Percentiles rank a stretch among this genome's conserved stretches.
Conservation (phyloP, 257 asterid genomes). For the Striga asiatica region DNA sequence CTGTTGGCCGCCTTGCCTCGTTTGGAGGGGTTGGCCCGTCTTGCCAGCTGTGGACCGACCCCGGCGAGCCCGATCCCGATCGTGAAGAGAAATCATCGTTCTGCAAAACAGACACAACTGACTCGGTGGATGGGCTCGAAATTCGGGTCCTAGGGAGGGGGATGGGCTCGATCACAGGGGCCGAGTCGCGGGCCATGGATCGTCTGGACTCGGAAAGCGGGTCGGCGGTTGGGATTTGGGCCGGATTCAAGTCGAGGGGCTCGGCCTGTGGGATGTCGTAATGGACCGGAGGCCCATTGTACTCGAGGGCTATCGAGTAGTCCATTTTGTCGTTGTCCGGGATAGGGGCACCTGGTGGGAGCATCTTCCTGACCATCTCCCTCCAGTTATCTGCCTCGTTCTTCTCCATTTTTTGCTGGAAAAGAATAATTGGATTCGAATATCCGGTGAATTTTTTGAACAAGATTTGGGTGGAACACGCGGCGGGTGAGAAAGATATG, state of each 20-base stretch:
- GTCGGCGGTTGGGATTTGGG: conserved; percentile 56
- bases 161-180: conserved; percentile 61
- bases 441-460: too few relatives aligned
- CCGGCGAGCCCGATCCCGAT: conserved; percentile 56
- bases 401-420: conserved; percentile 33
- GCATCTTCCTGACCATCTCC: conserved; percentile 75
- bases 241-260: conserved; percentile 49
- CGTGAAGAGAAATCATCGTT: conserved; percentile 53
- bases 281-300: conserved; percentile 59
- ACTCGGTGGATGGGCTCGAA: conserved; percentile 53
- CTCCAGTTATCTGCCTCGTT: conserved; percentile 56
- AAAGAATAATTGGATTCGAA: conserved; percentile 3
- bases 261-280: conserved; percentile 62
- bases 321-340: conserved; percentile 69
- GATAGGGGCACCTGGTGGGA: conserved; percentile 84
- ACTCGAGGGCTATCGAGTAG: conserved; percentile 82
- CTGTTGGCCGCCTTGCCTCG: conserved; percentile 55
- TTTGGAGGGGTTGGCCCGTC: conserved; percentile 21
- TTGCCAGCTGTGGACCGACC: conserved; percentile 30
- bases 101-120: conserved; percentile 69
- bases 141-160: conserved; percentile 56
- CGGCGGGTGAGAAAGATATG: too few relatives aligned
- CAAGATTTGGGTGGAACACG: too few relatives aligned
- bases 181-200: conserved; percentile 23
- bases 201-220: conserved; percentile 61